Evolutionary conservation across 2,329 filamentous ascomycete species (phyloP), one percentile per base, ranked within the genome.

Genomic region (Trichoderma hamatum): DNA sequence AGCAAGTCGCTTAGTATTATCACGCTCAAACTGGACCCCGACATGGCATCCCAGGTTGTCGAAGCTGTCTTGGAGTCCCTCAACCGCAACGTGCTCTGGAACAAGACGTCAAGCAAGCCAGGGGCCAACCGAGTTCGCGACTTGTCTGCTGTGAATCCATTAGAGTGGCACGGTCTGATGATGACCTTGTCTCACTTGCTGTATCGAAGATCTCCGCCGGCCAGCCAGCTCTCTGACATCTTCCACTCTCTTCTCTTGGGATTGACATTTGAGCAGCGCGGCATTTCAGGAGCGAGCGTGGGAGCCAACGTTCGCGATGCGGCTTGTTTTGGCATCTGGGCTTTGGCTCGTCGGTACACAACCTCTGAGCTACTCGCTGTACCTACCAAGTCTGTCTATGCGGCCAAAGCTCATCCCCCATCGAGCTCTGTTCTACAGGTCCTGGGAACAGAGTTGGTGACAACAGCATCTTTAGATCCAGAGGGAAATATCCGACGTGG

Each of bases 301-400:
- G 96, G 96, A 2, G 91, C 92, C 1, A 97, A 96, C 73, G 94
- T 99, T 19, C 89, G 96, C 58, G 96, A 99, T 81, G 95, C 96
- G 14, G 93, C 96, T 3, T 97, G 94, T 77, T 99, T 98, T 77
- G 96, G 96, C 7, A 90, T 98, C 28, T 99, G 96, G 96, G 92
- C 94, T 1, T 79, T 98, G 9, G 93, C 95, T 26, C 87, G 96
- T 67, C 90, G 95, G 67, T 99, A 98, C 75, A 89, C 88, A 1
- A 97, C 94, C 0, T 76, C 83, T 0, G 95, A 98, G 78, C 84
- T 98, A 7, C 83, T 91, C 13, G 83, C 83, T 0, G 86, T 96
- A 1, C 82, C 87, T 1, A 82, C 82, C 1, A 72, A 82, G 73
- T 80, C 84, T 46, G 76, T 86, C 66, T 74, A 80, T 54, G 77